Conservation (phyloP, 176 grass and related monocot genomes). For the Rhipidocladum racemiflorum region DNA sequence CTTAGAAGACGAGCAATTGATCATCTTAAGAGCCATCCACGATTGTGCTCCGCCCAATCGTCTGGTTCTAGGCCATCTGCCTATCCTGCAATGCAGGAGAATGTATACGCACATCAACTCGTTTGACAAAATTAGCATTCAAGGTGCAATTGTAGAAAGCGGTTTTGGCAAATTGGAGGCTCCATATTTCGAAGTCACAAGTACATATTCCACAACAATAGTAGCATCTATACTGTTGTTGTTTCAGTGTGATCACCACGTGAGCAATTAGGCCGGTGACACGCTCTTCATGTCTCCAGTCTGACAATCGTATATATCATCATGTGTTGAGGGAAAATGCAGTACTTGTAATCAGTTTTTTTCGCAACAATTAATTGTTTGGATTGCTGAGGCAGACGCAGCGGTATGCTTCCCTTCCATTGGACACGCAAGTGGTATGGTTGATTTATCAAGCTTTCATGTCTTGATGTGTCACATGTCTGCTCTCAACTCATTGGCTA, state of each 20-base stretch:
- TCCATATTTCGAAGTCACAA: slow-evolving; percentile 14
- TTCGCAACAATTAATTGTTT: not conserved
- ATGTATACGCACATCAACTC: slow-evolving; percentile 33
- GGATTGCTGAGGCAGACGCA: not conserved
- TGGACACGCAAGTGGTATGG: not conserved
- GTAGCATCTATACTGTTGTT: not conserved
- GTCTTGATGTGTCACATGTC: not conserved
- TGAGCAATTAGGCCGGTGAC: not conserved
- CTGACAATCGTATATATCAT: not conserved
- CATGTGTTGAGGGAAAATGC: not conserved
- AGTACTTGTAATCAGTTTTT: not conserved
- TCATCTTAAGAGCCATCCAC: slow-evolving; percentile 43
- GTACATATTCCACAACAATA: slow-evolving; percentile 22
- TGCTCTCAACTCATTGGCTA: not conserved
- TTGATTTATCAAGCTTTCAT: not conserved
- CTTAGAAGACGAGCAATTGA: slow-evolving; percentile 58
- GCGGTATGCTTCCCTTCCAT: not conserved
- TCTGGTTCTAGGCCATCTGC: slow-evolving; percentile 17
- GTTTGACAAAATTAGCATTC: slow-evolving; percentile 1
- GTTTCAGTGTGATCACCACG: no score
- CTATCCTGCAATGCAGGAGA: slow-evolving; percentile 17
- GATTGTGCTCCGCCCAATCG: slow-evolving; percentile 18
- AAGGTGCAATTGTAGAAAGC: slow-evolving; percentile 2
- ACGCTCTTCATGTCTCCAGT: not conserved
- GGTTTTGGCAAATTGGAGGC: not conserved